A percentile compares a stretch with the other conserved stretches of the same genome.
phyloP scores from a whole-genome alignment of 1,284 basidiomycete species.

The Tremellales sp. region DNA sequence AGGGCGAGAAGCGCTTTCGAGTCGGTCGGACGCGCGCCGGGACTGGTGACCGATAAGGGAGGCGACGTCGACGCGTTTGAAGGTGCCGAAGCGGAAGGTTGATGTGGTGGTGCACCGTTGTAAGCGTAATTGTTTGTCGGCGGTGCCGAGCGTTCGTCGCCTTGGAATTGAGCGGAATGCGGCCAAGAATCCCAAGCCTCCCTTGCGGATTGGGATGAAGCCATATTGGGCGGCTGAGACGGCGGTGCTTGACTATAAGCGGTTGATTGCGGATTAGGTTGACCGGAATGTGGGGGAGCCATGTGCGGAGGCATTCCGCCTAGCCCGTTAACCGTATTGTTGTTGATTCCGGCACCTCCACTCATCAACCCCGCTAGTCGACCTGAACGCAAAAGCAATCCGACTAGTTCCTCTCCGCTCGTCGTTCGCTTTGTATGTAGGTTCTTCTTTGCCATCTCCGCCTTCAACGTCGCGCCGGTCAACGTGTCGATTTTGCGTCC shows the following conservation, averaged over 20 bases:
- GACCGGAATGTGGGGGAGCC: background rate
- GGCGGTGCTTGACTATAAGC: slow-evolving; percentile 3
- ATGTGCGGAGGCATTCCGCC: background rate
- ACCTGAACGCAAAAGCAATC: slow-evolving; percentile 35
- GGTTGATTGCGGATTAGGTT: background rate
- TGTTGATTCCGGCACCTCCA: slow-evolving; percentile 1
- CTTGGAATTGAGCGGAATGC: background rate
- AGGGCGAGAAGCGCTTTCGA: slow-evolving; percentile 46
- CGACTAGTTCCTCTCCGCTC: slow-evolving; percentile 48
- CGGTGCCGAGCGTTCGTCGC: background rate
- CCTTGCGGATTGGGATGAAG: slow-evolving; percentile 22
- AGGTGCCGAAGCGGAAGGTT: slow-evolving; percentile 10
- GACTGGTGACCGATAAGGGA: slow-evolving; percentile 31
- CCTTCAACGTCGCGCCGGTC: slow-evolving; percentile 88
- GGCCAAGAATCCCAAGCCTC: slow-evolving; percentile 41
- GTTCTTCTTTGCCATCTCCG: slow-evolving; percentile 99
- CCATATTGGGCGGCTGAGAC: background rate
- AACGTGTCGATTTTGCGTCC: slow-evolving; percentile 91
- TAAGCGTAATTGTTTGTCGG: background rate
- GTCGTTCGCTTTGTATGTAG: slow-evolving; percentile 88
- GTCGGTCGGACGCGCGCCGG: slow-evolving; percentile 33
- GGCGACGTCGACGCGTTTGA: slow-evolving; percentile 33
- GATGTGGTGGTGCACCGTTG: background rate
- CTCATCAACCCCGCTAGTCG: slow-evolving; percentile 26
- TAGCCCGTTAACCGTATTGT: background rate